Conservation (phyloP, 768 basidiomycete species). For the Boletus rubropictus region DNA sequence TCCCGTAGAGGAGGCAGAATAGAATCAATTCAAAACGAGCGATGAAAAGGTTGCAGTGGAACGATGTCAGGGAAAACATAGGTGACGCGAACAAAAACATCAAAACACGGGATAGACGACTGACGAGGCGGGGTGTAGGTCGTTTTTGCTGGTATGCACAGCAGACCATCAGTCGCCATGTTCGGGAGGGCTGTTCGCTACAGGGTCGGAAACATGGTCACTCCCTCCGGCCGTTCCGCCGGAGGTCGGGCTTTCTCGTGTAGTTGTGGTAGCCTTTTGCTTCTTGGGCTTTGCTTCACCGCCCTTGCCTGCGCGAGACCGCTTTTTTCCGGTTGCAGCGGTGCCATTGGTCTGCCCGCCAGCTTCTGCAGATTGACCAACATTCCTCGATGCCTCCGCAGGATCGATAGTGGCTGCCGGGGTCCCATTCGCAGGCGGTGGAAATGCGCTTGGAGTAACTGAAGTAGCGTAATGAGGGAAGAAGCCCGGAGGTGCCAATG, state of each 20-base stretch:
- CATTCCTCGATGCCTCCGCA: constrained; percentile 22
- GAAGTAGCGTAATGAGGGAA: constrained; percentile 32
- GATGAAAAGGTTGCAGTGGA: background rate
- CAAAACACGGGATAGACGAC: constrained; percentile 4
- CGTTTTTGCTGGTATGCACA: background rate
- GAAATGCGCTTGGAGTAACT: constrained; percentile 27
- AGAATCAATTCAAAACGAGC: constrained; percentile 21
- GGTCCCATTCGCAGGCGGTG: constrained; percentile 27
- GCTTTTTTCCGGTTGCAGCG: constrained; percentile 24
- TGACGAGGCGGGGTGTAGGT: background rate
- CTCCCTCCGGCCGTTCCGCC: constrained; percentile 24
- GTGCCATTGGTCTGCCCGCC: constrained; percentile 17
- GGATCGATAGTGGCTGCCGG: constrained; percentile 25
- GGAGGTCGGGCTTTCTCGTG: constrained; percentile 17
- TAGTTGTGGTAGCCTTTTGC: constrained; percentile 16
- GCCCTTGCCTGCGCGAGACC: constrained; percentile 27
- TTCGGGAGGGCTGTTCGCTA: constrained; percentile 21
- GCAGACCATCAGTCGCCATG: constrained; percentile 18
- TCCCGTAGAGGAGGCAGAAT: constrained; percentile 23
- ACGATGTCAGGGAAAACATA: constrained; percentile 3
- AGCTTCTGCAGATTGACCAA: constrained; percentile 13
- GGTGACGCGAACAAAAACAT: constrained; percentile 10
- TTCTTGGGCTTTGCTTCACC: constrained; percentile 31
- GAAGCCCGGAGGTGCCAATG: constrained; percentile 36
- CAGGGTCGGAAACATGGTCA: constrained; percentile 25